Conservation (phyloP, 805 yeast genomes). For the Candida quercuum region DNA sequence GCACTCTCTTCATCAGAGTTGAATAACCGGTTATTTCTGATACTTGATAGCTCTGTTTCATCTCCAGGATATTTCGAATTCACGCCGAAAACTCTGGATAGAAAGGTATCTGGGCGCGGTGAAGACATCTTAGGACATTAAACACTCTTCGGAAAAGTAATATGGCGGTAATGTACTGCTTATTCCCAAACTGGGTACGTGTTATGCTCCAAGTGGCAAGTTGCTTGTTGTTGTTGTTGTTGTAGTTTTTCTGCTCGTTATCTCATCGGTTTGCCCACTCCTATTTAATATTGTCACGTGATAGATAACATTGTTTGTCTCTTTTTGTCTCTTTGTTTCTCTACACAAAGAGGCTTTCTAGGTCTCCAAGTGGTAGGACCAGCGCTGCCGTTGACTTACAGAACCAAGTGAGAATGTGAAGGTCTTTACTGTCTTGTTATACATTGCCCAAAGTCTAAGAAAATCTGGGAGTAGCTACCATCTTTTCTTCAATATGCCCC, state of each 20-base stretch:
- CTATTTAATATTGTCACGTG: too few relatives aligned
- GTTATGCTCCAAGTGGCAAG: not conserved
- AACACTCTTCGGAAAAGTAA: not conserved
- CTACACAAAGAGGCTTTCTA: too few relatives aligned
- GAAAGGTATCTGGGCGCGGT: constrained; percentile 42
- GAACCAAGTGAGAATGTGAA: not conserved
- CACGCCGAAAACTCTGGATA: constrained; percentile 58
- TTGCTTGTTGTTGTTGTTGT: not conserved
- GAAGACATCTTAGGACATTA: constrained; percentile 8
- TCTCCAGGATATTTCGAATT: constrained; percentile 24
- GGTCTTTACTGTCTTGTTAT: too few relatives aligned
- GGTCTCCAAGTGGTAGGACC: too few relatives aligned
- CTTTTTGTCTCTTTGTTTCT: too few relatives aligned
- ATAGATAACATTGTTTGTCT: too few relatives aligned
- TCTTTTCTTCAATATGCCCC: constrained; percentile 52
- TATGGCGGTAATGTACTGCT: not conserved
- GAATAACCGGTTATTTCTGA: constrained; percentile 6
- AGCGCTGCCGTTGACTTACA: not conserved
- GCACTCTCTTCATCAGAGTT: constrained; percentile 12
- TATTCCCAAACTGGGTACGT: not conserved
- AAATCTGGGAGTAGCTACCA: constrained; percentile 53
- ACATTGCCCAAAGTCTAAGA: too few relatives aligned
- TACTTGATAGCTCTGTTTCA: constrained; percentile 18
- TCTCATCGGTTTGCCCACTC: not conserved
- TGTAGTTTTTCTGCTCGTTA: not conserved